A percentile compares a stretch with the other conserved stretches of the same genome.
Evolutionary conservation across 192 early-diverging fungal species (phyloP).

Genomic region (Helicostylum pulchrum): DNA sequence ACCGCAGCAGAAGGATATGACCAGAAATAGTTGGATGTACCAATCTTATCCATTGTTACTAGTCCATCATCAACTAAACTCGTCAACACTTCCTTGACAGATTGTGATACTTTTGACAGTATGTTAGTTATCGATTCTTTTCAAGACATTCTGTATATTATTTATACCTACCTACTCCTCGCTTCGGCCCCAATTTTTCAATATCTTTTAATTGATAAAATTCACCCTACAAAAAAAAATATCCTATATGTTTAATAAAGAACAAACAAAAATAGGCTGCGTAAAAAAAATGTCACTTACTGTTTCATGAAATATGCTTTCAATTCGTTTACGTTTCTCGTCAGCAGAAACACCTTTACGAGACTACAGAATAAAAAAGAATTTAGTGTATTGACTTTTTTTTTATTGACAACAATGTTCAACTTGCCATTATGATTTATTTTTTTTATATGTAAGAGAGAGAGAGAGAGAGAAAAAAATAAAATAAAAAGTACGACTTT

Average conservation of each 20-base stretch:
- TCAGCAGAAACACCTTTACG: slow-evolving; percentile 46
- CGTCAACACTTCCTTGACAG: slow-evolving; percentile 83
- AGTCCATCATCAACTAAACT: slow-evolving; percentile 78
- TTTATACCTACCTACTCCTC: slow-evolving; percentile 67
- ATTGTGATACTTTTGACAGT: slow-evolving; percentile 55
- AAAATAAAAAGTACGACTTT: background rate
- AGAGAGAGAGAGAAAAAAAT: background rate
- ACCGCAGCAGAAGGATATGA: slow-evolving; percentile 74
- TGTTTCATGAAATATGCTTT: slow-evolving; percentile 50
- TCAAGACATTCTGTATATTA: background rate
- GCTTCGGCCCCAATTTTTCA: slow-evolving; percentile 80
- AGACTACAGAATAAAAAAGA: slow-evolving; percentile 32
- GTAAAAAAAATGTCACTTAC: slow-evolving; percentile 24
- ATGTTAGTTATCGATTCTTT: background rate
- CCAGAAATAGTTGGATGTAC: slow-evolving; percentile 90
- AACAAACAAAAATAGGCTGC: background rate
- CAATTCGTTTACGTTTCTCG: slow-evolving; percentile 49
- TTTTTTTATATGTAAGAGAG: background rate
- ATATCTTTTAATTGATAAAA: slow-evolving; percentile 82
- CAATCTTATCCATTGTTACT: slow-evolving; percentile 82
- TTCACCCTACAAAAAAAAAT: slow-evolving; percentile 44
- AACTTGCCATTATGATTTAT: background rate
- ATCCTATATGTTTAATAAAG: background rate
- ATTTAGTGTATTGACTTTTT: background rate
- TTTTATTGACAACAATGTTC: background rate